Conservation (phyloP, 208 protist genomes). For the Leishmania martiniquensis region DNA sequence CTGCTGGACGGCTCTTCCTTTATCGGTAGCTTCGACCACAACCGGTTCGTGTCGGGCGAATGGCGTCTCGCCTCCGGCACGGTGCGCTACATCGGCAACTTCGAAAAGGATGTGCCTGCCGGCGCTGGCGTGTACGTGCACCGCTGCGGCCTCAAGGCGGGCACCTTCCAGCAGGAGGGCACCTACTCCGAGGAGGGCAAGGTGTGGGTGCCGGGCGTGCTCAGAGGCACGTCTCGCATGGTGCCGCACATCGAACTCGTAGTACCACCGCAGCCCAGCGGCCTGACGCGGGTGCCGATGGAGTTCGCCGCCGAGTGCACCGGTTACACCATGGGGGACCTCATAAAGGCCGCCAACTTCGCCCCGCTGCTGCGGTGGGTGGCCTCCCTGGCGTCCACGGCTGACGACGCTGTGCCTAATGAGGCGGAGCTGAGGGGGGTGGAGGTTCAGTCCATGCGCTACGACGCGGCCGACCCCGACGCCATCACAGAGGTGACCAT, state of each 20-base stretch:
- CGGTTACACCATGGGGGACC: conserved; percentile 68
- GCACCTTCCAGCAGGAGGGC: conserved; percentile 85
- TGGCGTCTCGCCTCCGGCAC: conserved; percentile 80
- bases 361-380: conserved; percentile 72
- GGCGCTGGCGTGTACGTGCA: conserved; percentile 86
- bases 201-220: conserved; percentile 63
- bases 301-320: conserved; percentile 61
- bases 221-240: conserved; percentile 64
- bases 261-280: conserved; percentile 47
- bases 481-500: conserved; percentile 60
- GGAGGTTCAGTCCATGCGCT: conserved; percentile 61
- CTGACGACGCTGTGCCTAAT: conserved; percentile 8
- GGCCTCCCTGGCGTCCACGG: conserved; percentile 37
- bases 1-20: conserved; percentile 79
- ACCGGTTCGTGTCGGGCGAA: conserved; percentile 78
- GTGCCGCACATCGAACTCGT: conserved; percentile 68
- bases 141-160: conserved; percentile 58
- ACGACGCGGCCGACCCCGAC: conserved; percentile 38
- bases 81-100: conserved; percentile 84
- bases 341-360: conserved; percentile 86
- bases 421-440: conserved; percentile 45
- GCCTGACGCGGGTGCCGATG: conserved; percentile 63
- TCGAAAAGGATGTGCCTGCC: conserved; percentile 67
- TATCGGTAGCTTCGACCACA: conserved; percentile 75
- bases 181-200: conserved; percentile 51